Base-by-base conservation (phyloP, 1,284 basidiomycete species). In the Calocybe gambosa region DNA sequence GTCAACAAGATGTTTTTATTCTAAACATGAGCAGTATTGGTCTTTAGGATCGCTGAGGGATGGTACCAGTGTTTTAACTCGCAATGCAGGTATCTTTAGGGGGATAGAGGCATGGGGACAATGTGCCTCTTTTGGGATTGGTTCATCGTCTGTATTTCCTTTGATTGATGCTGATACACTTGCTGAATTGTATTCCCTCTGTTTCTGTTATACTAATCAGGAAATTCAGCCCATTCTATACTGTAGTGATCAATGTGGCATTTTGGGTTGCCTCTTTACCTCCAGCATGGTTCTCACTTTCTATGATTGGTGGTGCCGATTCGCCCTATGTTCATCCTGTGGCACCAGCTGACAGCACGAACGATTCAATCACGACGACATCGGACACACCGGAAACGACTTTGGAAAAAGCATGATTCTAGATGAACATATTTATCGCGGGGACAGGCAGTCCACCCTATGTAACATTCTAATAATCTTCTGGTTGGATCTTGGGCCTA, bases 81-180 rank as follows among this genome's bases (percentile, higher is more conserved):
- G 55, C 26, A 50, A 52, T 25, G 49, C 57, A 3, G 50, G 51
- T 9, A 43, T 57, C 28, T 46, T 54, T 16, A 43, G 49, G 16
- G 53, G 55, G n/a, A 39, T 55, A 26, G 51, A 56, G 29, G 53
- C 53, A 1, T 58, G 49, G 51, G 51, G 53, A 8, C 51, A 56
- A 39, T 55, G 55, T 28, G 50, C 50, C 20, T 50, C 54, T n/a
- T 56, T 57, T 45, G 52, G 56, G 5, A 48, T 55, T 33, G 53
- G 51, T 34, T 58, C 52, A 10, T 57, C 53, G 56, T 55, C 40
- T n/a, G 52, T 53, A 12, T 40, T 16, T 38, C 15, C 13, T n/a
- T 16, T 34, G 31, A 16, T 34, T 16, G 15, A 34, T 15, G 31
- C 31, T n/a, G 15, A 3, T 34, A 34, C 31, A 34, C 13, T 6